Evolutionary conservation across 257 asterid species (phyloP), one percentile per base, ranked within the genome.

Genomic region (Parsonsia alboflavescens): DNA sequence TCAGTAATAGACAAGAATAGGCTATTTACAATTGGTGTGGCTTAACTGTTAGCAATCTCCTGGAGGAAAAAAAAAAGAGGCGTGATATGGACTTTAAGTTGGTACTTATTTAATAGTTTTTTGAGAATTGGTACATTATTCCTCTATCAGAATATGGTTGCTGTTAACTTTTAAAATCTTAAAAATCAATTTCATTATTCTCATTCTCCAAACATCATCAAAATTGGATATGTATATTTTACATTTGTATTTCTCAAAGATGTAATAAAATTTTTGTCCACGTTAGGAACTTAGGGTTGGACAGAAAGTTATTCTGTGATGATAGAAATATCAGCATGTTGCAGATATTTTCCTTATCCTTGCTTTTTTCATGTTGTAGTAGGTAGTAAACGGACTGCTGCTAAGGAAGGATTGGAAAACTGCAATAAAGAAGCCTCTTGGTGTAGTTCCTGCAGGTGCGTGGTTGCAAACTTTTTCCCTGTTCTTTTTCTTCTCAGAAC

Each of bases 331-430:
- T 36, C 28, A 59, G 50, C 58, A 5, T 59, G 30, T 56, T 62
- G 66, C 73, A 74, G 85, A 81, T 75, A 75, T 75, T 56, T 76
- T 57, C 52, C 16, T 75, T 72, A 75, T 80, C 63, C 67, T 73
- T 79, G 73, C 82, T 73, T 76, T 70, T 30, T 77, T 79, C n/a
- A 73, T 26, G 68, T 54, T 70, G 44, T 76, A 86, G 88, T 90
- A 94, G 99, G 97, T 92, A 71, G 83, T 94, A 61, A 94, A 92
- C 81, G 99, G 99, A 82, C 86, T 94, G 86, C 99, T 94, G 36
- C 78, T 77, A 71, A 87, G 99, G 92, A 86, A 86, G 86, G 99
- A 94, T 65, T 94, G 99, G 99, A 74, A 76, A 1, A 79, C 79
- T 42, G 97, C 97, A 61, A 89, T 92, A 71, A 85, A 26, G 85